Conservation (phyloP, 129 eudicot species). For the Logfia minima region DNA sequence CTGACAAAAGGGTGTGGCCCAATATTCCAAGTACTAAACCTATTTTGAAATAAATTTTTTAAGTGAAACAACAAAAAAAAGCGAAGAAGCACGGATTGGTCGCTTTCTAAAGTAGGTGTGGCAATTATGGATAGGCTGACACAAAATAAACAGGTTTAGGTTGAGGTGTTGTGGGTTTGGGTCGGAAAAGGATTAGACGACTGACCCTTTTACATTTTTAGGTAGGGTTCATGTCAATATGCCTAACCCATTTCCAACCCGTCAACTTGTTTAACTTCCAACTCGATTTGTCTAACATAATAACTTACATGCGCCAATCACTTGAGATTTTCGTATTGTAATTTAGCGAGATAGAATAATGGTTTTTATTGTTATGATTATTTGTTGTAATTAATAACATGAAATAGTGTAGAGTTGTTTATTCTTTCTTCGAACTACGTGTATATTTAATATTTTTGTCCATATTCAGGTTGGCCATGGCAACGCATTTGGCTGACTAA, state of each 20-base stretch:
- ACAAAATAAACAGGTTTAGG: not conserved
- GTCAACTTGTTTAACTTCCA: not conserved
- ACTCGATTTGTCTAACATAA: not conserved
- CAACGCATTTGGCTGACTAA: not conserved
- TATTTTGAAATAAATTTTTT: too few relatives aligned
- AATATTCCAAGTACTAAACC: not conserved
- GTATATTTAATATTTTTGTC: not conserved
- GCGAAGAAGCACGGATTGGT: not conserved
- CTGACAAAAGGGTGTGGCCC: not conserved
- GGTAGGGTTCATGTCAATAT: not conserved
- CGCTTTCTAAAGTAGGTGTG: not conserved
- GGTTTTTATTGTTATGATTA: not conserved
- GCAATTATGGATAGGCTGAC: not conserved
- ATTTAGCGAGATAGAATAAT: not conserved
- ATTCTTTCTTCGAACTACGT: not conserved
- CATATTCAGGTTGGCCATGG: not conserved
- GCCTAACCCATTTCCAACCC: not conserved
- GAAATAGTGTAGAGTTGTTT: not conserved
- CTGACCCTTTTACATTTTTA: not conserved
- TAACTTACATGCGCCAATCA: not conserved
- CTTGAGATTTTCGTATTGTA: not conserved
- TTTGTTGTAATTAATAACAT: not conserved
- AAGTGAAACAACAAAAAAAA: not conserved
- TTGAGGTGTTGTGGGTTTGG: not conserved
- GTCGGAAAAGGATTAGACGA: not conserved